phyloP scores from a whole-genome alignment of 345 rosid species.

The Arabis hirsuta region DNA sequence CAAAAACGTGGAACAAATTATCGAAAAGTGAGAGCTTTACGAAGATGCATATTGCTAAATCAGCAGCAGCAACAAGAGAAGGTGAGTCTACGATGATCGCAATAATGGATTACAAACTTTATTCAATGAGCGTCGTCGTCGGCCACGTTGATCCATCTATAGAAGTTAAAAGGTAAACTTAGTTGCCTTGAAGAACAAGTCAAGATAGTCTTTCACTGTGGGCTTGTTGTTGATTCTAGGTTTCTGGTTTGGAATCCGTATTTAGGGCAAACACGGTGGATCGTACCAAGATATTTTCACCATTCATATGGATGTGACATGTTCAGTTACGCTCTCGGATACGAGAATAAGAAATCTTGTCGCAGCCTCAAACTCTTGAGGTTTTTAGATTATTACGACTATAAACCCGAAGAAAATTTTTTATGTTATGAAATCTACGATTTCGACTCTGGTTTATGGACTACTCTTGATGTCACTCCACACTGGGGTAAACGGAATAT shows the following conservation, averaged over 20 bases:
- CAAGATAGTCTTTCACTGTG: background rate
- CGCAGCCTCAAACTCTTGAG: background rate
- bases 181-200: background rate
- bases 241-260: slow-evolving; percentile 4
- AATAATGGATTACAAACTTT: background rate
- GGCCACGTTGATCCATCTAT: background rate
- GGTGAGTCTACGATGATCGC: background rate
- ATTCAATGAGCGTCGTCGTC: background rate
- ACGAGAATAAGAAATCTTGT: background rate
- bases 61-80: background rate
- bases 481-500: background rate
- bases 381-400: background rate
- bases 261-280: background rate
- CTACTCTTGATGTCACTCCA: background rate
- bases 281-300: background rate
- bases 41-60: background rate
- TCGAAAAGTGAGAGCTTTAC: background rate
- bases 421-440: background rate
- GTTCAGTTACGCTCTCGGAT: background rate
- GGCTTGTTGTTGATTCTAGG: background rate
- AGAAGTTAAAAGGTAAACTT: background rate
- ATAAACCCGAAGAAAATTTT: background rate
- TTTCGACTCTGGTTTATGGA: slow-evolving; percentile 3
- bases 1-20: background rate
- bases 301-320: background rate